Evolutionary conservation across 1,139 yeast species (phyloP).

Genomic region (Meyerozyma guilliermondii): DNA sequence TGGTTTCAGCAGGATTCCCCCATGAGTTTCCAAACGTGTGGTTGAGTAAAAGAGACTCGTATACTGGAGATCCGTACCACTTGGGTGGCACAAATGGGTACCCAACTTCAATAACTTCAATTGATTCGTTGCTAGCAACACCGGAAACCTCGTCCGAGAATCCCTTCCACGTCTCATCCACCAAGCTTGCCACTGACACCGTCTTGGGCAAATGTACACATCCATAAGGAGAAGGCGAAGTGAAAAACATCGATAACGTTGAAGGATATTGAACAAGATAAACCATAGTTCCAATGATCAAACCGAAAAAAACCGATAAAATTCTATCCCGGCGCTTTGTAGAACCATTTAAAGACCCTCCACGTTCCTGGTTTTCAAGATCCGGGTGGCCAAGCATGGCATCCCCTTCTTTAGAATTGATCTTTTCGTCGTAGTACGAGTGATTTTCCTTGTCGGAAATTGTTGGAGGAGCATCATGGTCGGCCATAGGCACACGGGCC

Average conservation of each 20-base stretch:
- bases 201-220: constrained; percentile 1
- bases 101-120: constrained; percentile 21
- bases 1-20: constrained; percentile 45
- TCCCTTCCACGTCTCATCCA: constrained; percentile 1
- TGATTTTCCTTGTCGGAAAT: not conserved
- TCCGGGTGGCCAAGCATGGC: not conserved
- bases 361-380: not conserved
- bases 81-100: constrained; percentile 26
- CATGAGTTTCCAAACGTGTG: constrained; percentile 55
- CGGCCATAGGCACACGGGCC: not conserved
- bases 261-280: not conserved
- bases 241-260: not conserved
- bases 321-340: not conserved
- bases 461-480: not conserved
- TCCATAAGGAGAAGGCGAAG: not conserved
- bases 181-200: not conserved
- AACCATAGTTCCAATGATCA: not conserved
- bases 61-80: constrained; percentile 37
- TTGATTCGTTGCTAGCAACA: not conserved
- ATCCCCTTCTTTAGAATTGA: not conserved
- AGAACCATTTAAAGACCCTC: not conserved
- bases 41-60: constrained; percentile 31
- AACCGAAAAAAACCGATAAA: not conserved
- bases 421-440: not conserved
- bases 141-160: not conserved